Base-by-base conservation (phyloP, 805 yeast genomes). In the Kockiozyma suomiensis region DNA sequence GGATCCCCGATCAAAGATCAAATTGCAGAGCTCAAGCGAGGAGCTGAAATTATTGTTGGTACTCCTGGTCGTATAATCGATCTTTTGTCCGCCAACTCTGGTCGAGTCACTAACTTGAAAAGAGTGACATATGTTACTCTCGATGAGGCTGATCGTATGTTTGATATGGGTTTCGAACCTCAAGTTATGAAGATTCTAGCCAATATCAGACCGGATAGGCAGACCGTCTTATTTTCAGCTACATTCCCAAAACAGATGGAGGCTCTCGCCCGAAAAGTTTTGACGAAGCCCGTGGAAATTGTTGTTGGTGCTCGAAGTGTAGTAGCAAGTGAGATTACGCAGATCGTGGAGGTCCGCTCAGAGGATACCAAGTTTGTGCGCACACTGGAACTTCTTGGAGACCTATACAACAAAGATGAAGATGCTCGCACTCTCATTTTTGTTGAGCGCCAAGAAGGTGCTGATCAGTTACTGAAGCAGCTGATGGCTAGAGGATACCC, bases 31-130 rank as follows among this genome's bases (percentile, higher is more conserved):
- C 71, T 93, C 60, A 90, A 88, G 68, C 82, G 83, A 58, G 93
- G 94, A 0, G 84, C 86, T 13, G 90, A 91, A 60, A 79, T 94
- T 15, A 77, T 93, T 1, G 91, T 94, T 13, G 96, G 97, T 1
- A 94, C 99, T 0, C 99, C 99, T 0, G 99, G 99, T 0, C 78
- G 99, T 61, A 81, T 94, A 66, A 93, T 94, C 56, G 99, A 94
- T 74, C 75, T 94, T 43, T 74, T 94, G 32, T 84, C 96, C 1
- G 86, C 96, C 2, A 93, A 93, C 70, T 75, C 82, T 40, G 97
- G 97, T 0, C 79, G 90, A 52, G 82, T 91, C 0, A 79, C 88
- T 2, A 85, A 84, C 62, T 76, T 94, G 5, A 75, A 78, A 30
- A 76, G 92, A 45, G 84, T 88, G 4, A 85, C 97, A 0, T 90